These are phyloP conservation scores for Cubamyces sp. DNA, from an alignment of 768 basidiomycete species.

Conservation along the genomic window DNA sequence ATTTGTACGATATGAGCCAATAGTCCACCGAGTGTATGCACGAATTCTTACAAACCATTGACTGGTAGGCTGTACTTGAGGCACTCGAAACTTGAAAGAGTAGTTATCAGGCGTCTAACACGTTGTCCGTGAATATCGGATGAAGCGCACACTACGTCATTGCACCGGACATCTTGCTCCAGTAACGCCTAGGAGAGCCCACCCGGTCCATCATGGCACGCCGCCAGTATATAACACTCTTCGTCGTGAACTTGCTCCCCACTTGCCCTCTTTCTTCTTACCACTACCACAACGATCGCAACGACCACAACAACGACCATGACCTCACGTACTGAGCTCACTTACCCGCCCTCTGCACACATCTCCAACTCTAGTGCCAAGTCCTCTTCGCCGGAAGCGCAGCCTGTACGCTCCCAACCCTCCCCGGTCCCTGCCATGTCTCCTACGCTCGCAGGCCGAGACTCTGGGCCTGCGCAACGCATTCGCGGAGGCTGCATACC, in stretches of 20 bases:
- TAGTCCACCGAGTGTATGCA: too few species aligned
- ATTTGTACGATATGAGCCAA: too few species aligned
- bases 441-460: background rate
- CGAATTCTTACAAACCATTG: too few species aligned
- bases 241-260: background rate
- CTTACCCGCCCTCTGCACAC: conserved; percentile 7
- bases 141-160: too few species aligned
- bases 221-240: background rate
- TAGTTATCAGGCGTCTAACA: too few species aligned
- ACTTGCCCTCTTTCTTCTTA: background rate
- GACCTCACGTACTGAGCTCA: background rate
- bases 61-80: too few species aligned
- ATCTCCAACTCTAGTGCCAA: background rate
- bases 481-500: conserved; percentile 12
- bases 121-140: too few species aligned
- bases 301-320: background rate
- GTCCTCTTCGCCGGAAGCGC: background rate
- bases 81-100: too few species aligned
- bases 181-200: too few species aligned
- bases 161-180: too few species aligned
- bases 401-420: background rate
- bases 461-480: background rate
- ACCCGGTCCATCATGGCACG: too few species aligned
- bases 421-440: conserved; percentile 1
- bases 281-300: background rate